Evolutionary conservation across 169 alveolate species (phyloP).

Genomic region (Prorocentrum cordatum): DNA sequence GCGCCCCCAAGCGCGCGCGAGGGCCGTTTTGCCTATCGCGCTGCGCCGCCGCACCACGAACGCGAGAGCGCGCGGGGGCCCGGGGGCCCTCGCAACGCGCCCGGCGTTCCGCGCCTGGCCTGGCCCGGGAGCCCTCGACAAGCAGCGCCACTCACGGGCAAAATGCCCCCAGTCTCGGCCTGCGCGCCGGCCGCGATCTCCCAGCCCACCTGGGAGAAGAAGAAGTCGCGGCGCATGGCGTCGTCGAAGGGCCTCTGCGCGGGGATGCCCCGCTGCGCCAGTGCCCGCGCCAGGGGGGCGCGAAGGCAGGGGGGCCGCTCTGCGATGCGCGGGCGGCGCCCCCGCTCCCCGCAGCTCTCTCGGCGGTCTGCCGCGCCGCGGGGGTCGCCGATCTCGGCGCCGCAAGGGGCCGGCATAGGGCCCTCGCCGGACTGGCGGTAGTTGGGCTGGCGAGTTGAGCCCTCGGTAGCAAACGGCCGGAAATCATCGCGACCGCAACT

Average conservation of each 20-base stretch:
- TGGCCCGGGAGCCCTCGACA: not conserved
- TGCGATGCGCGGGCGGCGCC: too few relatives aligned
- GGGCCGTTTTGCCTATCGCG: not conserved
- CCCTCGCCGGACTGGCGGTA: too few relatives aligned
- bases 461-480: too few relatives aligned
- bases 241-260: too few relatives aligned
- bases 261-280: too few relatives aligned
- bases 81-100: not conserved
- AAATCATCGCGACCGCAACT: not conserved
- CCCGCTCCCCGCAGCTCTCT: too few relatives aligned
- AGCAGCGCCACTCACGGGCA: not conserved
- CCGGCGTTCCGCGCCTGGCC: not conserved
- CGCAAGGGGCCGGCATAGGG: too few relatives aligned
- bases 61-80: not conserved
- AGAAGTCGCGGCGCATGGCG: not conserved
- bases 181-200: not conserved
- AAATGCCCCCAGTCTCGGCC: not conserved
- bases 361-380: too few relatives aligned
- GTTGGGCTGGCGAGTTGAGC: too few relatives aligned
- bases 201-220: not conserved
- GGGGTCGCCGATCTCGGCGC: too few relatives aligned
- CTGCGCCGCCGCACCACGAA: not conserved
- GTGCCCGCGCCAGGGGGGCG: too few relatives aligned
- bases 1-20: not conserved
- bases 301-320: too few relatives aligned